Evolutionary conservation across 179 eudicot species (phyloP), one percentile per base, ranked within the genome.

Genomic region (Gypsophila paniculata): DNA sequence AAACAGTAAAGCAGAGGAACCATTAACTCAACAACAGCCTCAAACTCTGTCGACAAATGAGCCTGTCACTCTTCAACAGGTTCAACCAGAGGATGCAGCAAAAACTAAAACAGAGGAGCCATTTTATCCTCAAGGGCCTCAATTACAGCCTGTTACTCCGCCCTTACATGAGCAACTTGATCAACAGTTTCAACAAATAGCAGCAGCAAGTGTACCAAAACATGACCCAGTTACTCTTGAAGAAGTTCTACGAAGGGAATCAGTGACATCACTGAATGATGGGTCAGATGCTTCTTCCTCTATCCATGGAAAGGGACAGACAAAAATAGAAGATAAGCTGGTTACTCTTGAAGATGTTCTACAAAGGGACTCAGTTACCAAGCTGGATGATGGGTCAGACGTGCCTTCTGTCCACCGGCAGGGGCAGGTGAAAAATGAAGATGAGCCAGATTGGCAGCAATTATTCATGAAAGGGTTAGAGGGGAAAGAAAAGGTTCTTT

Each of bases 401-500:
- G 32, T 34, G 8, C 65, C 75, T 58, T 61, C 61, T n/a, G 54
- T 10, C 36, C 52, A 55, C 48, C 63, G 64, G 61, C 62, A 26
- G 4, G 76, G 22, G 46, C 61, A 38, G 46, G 69, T 65, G 32
- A 68, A 19, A 46, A 74, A 68, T 36, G 81, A 75, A 14, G 83
- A 79, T 29, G 90, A 81, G 69, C 74, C 79, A 9, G 78, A 70
- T 74, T 87, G 90, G 94, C 85, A 79, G 65, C 76, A 81, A 61
- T 75, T 84, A 82, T 83, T 86, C 66, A 75, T 77, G 71, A 78
- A 70, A 38, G 90, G 91, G 15, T 48, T 85, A 66, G 89, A 86
- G 74, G 91, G 90, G 42, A 89, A 80, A 73, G 95, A 93, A 55
- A 85, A 83, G 69, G 74, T 91, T 76, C 85, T 93, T 0, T 68